phyloP scores from a whole-genome alignment of 164 flowering plant species.

The Amborella trichopoda region DNA sequence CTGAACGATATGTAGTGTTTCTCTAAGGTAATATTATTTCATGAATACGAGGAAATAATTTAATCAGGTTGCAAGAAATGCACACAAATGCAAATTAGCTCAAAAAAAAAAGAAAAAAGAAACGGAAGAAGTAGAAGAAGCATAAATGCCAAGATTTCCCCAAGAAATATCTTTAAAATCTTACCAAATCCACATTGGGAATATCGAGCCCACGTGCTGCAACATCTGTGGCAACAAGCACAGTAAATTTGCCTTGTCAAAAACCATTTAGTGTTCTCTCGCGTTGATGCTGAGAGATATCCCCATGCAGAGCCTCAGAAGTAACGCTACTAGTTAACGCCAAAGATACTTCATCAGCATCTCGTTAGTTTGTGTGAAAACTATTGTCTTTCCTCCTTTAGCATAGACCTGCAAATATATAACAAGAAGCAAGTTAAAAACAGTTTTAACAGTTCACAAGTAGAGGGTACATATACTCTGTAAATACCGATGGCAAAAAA shows the following conservation, averaged over 20 bases:
- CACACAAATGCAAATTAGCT: too few species aligned
- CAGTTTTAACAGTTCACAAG: too few species aligned
- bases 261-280: slow-evolving; percentile 93
- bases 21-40: too few species aligned
- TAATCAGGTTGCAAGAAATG: too few species aligned
- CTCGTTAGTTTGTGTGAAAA: slow-evolving; percentile 91
- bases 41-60: too few species aligned
- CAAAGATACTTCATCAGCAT: slow-evolving; percentile 95
- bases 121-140: too few species aligned
- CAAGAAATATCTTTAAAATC: slow-evolving; percentile 14
- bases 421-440: too few species aligned
- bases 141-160: too few species aligned
- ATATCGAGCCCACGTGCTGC: slow-evolving; percentile 99
- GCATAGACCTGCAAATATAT: slow-evolving; percentile 72
- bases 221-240: slow-evolving; percentile 98
- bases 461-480: too few species aligned
- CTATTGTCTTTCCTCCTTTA: slow-evolving; percentile 96
- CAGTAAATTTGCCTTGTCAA: slow-evolving; percentile 90
- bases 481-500: too few species aligned
- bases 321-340: slow-evolving; percentile 67
- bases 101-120: too few species aligned
- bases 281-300: slow-evolving; percentile 97
- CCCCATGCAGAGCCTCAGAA: slow-evolving; percentile 97
- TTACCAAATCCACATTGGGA: slow-evolving; percentile 93
- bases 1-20: too few species aligned